Base-by-base conservation (phyloP, 495 filamentous ascomycete genomes). In the Talaromyces wortmannii region DNA sequence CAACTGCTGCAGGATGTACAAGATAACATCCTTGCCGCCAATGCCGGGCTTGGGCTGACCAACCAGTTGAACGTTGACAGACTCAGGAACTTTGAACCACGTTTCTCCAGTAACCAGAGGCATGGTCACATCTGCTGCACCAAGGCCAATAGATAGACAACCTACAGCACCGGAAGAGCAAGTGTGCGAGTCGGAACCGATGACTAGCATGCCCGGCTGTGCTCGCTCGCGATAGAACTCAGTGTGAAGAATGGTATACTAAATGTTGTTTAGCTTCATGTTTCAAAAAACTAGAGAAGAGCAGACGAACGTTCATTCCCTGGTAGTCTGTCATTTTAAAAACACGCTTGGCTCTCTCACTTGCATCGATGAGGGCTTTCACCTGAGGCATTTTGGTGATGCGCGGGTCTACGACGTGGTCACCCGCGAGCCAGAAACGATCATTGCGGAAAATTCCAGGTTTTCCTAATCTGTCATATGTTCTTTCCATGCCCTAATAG, bases 141-240 rank as follows among this genome's bases (percentile, higher is more conserved):
- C 75, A 2, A 79, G 57, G 0, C 76, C 75, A 45, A 79, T 68
- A 0, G 68, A 64, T 3, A 79, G 62, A 60, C 68, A 71, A 0
- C 68, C 64, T 1, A 77, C 44, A 0, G 67, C 63, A 0, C 75
- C 76, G 4, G 72, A 62, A 5, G 72, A 74, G 57, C 74, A 78
- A 13, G 75, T 75, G 53, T 79, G 76, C 12, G 74, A 77, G 55
- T 79, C 76, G 6, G 68, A 69, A 0, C 76, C 76, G 44, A 79
- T 64, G 4, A 73, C 57, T 0, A 78, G 45, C 68, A 72, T 72
- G 0, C 75, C 75, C 0, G 76, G 75, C 52, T 76, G 67, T 2
- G 70, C 70, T 30, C 75, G 61, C 45, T 75, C 70, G 13, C 76
- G 61, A 33, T 56, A 65, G 50, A 77, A 79, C 40, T 78, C 75